Conservation (phyloP, 768 basidiomycete genomes). For the Suillus paluster region DNA sequence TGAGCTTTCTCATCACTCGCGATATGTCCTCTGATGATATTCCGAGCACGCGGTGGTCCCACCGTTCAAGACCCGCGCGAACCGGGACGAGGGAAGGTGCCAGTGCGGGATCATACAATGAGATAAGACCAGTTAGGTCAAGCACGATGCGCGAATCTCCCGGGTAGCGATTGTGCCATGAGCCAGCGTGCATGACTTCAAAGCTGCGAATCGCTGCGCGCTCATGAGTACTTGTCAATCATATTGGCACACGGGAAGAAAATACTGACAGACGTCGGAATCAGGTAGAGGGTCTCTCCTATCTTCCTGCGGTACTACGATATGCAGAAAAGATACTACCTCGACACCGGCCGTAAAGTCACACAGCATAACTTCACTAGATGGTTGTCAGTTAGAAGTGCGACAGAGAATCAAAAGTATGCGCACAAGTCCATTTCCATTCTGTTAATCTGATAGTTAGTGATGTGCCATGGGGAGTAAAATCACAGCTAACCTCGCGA, state of each 20-base stretch:
- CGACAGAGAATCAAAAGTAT: not conserved
- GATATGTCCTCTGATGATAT: slow-evolving; percentile 29
- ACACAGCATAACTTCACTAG: slow-evolving; percentile 43
- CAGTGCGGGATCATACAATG: slow-evolving; percentile 41
- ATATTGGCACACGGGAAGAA: not conserved
- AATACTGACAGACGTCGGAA: not conserved
- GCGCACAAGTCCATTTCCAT: slow-evolving; percentile 39
- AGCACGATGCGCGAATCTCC: slow-evolving; percentile 40
- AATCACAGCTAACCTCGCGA: slow-evolving; percentile 26
- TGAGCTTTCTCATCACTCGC: slow-evolving; percentile 12
- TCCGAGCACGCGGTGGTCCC: slow-evolving; percentile 34
- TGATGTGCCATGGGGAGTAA: not conserved
- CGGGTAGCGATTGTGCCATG: slow-evolving; percentile 41
- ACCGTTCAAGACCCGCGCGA: slow-evolving; percentile 30
- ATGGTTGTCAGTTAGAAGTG: not conserved
- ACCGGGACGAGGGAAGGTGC: slow-evolving; percentile 32
- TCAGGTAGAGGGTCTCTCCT: not conserved
- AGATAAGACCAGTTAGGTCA: slow-evolving; percentile 38
- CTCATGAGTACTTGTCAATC: not conserved
- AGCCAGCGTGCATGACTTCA: slow-evolving; percentile 20
- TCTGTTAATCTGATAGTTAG: slow-evolving; percentile 11
- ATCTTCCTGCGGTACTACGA: slow-evolving; percentile 24
- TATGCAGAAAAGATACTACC: slow-evolving; percentile 31
- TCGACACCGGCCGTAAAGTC: slow-evolving; percentile 34
- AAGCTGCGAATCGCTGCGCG: not conserved